phyloP scores from a whole-genome alignment of 805 yeast genomes.

The Lipomyces yamadae region DNA sequence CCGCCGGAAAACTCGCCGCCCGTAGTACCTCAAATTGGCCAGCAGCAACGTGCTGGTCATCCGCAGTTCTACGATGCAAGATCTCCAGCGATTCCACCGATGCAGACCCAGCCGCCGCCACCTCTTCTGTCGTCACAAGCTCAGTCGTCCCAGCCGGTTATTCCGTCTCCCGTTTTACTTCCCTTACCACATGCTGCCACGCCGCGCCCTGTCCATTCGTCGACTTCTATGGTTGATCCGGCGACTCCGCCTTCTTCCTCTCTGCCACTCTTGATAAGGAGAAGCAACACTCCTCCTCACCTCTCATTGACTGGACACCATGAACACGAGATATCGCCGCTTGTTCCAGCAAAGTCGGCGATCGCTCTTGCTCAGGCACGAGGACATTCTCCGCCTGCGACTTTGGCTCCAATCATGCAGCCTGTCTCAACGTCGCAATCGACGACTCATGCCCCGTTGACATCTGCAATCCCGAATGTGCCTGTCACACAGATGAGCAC shows the following conservation, averaged over 20 bases:
- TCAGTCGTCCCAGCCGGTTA: background rate
- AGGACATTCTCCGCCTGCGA: constrained; percentile 12
- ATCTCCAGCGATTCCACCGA: constrained; percentile 10
- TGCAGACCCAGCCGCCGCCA: constrained; percentile 4
- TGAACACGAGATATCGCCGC: constrained; percentile 17
- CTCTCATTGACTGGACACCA: constrained; percentile 12
- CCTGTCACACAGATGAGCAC: constrained; percentile 12
- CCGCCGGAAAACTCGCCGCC: constrained; percentile 35
- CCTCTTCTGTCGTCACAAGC: constrained; percentile 7
- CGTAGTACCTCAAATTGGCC: background rate
- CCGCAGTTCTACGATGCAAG: constrained; percentile 1
- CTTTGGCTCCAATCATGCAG: constrained; percentile 3
- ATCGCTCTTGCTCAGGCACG: background rate
- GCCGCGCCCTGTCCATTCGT: background rate
- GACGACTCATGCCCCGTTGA: background rate
- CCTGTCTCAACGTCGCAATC: background rate
- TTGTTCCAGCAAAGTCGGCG: constrained; percentile 3
- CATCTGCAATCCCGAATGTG: constrained; percentile 2
- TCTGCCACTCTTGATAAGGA: constrained; percentile 12
- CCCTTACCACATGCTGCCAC: constrained; percentile 2
- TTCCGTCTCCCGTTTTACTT: constrained; percentile 4
- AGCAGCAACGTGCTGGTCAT: background rate
- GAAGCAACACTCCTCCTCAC: constrained; percentile 20
- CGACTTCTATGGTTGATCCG: constrained; percentile 24
- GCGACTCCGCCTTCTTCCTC: constrained; percentile 31